Conservation (phyloP, 2,329 filamentous ascomycete species). For the Thielaviopsis populi region DNA sequence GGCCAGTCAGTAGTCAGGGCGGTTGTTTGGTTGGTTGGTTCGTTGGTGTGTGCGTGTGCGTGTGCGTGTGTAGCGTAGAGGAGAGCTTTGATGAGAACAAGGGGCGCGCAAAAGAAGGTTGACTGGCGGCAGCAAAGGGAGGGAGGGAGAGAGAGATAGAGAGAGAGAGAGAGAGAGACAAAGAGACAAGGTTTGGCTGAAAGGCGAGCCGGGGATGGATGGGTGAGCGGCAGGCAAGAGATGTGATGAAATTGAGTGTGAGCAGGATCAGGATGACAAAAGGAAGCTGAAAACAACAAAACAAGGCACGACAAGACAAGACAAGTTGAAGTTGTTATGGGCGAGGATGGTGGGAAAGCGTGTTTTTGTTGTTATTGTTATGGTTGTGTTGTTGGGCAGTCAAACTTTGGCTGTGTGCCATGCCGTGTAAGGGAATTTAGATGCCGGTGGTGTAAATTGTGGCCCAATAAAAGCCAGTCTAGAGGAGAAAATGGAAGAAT, state of each 20-base stretch:
- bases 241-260: too few relatives aligned
- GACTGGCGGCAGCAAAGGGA: too few relatives aligned
- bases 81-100: too few relatives aligned
- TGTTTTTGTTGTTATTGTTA: slow-evolving; percentile 1
- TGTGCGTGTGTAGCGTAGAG: too few relatives aligned
- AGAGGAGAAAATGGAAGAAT: background rate
- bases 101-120: too few relatives aligned
- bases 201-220: too few relatives aligned
- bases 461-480: slow-evolving; percentile 5
- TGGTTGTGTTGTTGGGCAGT: slow-evolving; percentile 8
- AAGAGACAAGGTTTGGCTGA: too few relatives aligned
- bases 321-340: background rate
- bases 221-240: too few relatives aligned
- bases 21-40: too few relatives aligned
- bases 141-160: background rate
- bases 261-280: background rate
- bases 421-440: background rate
- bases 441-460: background rate
- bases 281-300: background rate
- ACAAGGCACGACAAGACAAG: too few relatives aligned
- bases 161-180: background rate
- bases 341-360: background rate
- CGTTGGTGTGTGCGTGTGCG: too few relatives aligned
- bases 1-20: background rate
- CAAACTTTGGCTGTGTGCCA: background rate